Percentiles rank a stretch among this genome's conserved stretches.
phyloP scores from a whole-genome alignment of 176 grass and related monocot species.

The Canna indica region DNA sequence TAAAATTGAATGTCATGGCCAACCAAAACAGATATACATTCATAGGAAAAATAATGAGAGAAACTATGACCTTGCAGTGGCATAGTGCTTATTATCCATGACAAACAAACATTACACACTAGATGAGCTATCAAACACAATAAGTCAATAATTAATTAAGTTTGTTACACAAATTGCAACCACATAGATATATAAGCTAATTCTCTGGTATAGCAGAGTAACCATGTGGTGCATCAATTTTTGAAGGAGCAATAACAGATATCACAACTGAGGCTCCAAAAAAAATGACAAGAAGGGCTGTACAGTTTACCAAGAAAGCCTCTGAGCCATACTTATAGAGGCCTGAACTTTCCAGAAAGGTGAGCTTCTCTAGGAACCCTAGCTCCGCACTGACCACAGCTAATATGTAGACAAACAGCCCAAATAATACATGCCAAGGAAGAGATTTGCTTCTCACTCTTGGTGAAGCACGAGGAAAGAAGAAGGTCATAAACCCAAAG shows the following conservation, averaged over 20 bases:
- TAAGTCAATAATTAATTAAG: not conserved
- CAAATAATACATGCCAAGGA: slow-evolving; percentile 81
- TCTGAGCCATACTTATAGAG: slow-evolving; percentile 69
- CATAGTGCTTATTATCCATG: too few relatives aligned
- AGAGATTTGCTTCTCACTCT: slow-evolving; percentile 44
- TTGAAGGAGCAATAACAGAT: slow-evolving; percentile 45
- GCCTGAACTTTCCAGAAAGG: slow-evolving; percentile 64
- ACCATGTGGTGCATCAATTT: slow-evolving; percentile 29
- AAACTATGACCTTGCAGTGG: too few relatives aligned
- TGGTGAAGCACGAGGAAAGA: slow-evolving; percentile 49
- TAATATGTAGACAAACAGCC: slow-evolving; percentile 79
- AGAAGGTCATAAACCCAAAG: slow-evolving; percentile 63
- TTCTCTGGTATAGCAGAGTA: slow-evolving; percentile 52
- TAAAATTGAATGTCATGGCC: too few relatives aligned
- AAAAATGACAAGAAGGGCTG: slow-evolving; percentile 52
- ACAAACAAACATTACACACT: too few relatives aligned
- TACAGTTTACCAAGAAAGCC: slow-evolving; percentile 77
- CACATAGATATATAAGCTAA: not conserved
- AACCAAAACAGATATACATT: too few relatives aligned
- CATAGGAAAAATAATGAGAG: too few relatives aligned
- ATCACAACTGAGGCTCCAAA: slow-evolving; percentile 53
- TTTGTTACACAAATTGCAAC: not conserved
- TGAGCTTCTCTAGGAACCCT: slow-evolving; percentile 83
- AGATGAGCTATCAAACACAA: too few relatives aligned
- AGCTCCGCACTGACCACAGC: slow-evolving; percentile 62